These are phyloP conservation scores for Trichoderma sp. DNA, from an alignment of 2,329 filamentous ascomycete genomes.

Conservation along the genomic window DNA sequence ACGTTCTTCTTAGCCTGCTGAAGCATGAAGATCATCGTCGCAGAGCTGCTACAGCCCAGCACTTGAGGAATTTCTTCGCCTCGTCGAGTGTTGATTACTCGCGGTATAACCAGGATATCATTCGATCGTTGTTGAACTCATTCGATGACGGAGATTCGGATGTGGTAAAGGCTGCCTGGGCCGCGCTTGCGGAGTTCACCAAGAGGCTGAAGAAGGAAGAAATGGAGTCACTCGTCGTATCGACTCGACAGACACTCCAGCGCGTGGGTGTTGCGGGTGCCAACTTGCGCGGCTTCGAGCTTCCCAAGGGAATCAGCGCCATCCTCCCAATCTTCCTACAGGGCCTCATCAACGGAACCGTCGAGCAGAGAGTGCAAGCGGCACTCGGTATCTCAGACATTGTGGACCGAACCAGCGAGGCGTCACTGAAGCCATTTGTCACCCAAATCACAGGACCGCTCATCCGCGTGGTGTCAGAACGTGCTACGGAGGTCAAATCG, in stretches of 20 bases:
- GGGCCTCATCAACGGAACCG: conserved; percentile 92
- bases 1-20: conserved; percentile 79
- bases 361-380: conserved; percentile 88
- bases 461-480: conserved; percentile 95
- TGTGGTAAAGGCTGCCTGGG: conserved; percentile 89
- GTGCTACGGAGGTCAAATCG: conserved; percentile 93
- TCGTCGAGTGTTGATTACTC: conserved; percentile 84
- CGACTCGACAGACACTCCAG: conserved; percentile 81
- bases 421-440: conserved; percentile 89
- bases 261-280: conserved; percentile 86
- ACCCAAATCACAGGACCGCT: conserved; percentile 97
- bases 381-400: conserved; percentile 95
- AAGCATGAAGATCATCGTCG: conserved; percentile 92
- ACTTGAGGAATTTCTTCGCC: conserved; percentile 85
- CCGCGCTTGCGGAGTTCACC: conserved; percentile 82
- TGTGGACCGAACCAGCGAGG: conserved; percentile 85
- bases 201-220: conserved; percentile 93
- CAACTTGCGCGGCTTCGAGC: conserved; percentile 81
- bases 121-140: conserved; percentile 84
- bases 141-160: conserved; percentile 84
- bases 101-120: conserved; percentile 92
- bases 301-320: conserved; percentile 96
- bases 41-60: conserved; percentile 74
- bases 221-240: conserved; percentile 89
- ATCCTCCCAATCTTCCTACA: conserved; percentile 96